Evolutionary conservation across 768 basidiomycete genomes (phyloP).

Genomic region (Scleroderma bovista): DNA sequence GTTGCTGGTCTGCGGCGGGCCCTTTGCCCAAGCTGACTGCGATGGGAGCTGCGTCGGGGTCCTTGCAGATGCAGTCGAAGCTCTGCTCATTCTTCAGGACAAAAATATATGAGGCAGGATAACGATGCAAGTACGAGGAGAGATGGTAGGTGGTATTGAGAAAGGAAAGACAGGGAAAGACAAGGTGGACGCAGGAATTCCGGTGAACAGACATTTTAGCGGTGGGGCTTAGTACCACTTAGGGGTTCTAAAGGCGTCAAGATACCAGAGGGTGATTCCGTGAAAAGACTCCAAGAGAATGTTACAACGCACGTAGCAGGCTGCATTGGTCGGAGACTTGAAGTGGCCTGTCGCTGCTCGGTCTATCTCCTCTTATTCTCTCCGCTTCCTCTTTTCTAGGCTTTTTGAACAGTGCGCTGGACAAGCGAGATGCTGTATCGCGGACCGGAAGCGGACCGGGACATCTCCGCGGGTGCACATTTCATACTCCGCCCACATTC

Average conservation of each 20-base stretch:
- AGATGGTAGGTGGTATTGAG: slow-evolving; percentile 5
- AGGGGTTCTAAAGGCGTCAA: too few relatives aligned
- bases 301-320: slow-evolving; percentile 51
- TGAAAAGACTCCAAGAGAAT: background rate
- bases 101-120: background rate
- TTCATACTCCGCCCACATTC: too few relatives aligned
- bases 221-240: too few relatives aligned
- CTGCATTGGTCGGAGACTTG: too few relatives aligned
- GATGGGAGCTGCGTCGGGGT: slow-evolving; percentile 66
- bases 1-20: slow-evolving; percentile 61
- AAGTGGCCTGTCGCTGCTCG: too few relatives aligned
- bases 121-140: background rate
- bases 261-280: slow-evolving; percentile 31
- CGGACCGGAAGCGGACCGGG: too few relatives aligned
- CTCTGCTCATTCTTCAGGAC: slow-evolving; percentile 99
- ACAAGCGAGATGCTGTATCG: too few relatives aligned
- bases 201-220: slow-evolving; percentile 40
- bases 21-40: slow-evolving; percentile 89
- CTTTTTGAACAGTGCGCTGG: too few relatives aligned
- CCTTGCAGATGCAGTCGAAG: slow-evolving; percentile 70
- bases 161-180: background rate
- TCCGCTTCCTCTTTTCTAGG: too few relatives aligned
- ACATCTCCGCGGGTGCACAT: too few relatives aligned
- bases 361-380: too few relatives aligned
- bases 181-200: slow-evolving; percentile 37